Evolutionary conservation across 352 stramenopile species (phyloP).

Genomic region (Pythium angustatum): DNA sequence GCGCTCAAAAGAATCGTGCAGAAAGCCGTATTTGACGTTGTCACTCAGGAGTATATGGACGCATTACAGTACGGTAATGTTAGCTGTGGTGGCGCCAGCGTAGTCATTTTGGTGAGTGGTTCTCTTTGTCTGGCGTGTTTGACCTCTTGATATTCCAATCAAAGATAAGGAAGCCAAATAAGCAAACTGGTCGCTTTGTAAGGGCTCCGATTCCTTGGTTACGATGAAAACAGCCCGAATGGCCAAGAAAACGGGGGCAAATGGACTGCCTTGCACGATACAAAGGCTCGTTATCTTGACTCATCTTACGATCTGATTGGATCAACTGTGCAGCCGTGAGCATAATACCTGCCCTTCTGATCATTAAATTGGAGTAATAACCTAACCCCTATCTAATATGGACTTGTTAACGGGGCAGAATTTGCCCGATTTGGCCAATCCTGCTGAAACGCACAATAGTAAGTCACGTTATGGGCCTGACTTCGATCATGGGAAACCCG

Average conservation of each 20-base stretch:
- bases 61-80: no score
- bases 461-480: no score
- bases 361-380: not conserved
- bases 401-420: not conserved
- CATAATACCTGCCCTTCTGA: not conserved
- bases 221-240: not conserved
- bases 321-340: no score
- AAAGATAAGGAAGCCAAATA: not conserved
- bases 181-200: not conserved
- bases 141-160: no score
- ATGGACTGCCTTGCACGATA: not conserved
- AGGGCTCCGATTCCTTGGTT: not conserved
- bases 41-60: no score
- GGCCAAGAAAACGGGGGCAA: not conserved
- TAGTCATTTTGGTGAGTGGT: no score
- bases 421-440: not conserved
- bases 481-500: no score
- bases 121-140: no score
- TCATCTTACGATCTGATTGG: no score
- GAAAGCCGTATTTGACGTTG: no score
- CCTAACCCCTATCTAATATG: not conserved
- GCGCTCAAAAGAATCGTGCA: no score
- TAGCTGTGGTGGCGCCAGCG: no score
- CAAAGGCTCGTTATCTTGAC: not conserved
- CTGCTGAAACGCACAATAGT: not conserved